Percentiles rank a stretch among this genome's conserved stretches.
Evolutionary conservation across 2,329 filamentous ascomycete species (phyloP).

Genomic region (Pseudogymnoascus sp.): DNA sequence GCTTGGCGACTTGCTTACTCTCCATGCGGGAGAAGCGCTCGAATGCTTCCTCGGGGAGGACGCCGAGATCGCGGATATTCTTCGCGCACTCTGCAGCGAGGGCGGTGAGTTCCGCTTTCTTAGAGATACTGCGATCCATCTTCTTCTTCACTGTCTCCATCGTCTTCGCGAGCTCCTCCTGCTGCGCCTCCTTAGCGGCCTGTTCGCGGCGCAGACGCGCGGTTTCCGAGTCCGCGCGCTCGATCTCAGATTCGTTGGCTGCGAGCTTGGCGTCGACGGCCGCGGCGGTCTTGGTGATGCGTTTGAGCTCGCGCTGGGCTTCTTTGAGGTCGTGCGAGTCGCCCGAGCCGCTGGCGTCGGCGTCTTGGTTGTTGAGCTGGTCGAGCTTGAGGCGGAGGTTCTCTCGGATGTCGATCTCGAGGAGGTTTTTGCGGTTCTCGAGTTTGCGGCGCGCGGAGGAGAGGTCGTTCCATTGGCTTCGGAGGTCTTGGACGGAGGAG

Average conservation of each 20-base stretch:
- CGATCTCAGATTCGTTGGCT: conserved; percentile 69
- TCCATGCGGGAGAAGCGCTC: conserved; percentile 82
- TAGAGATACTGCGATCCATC: conserved; percentile 87
- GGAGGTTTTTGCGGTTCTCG: conserved; percentile 70
- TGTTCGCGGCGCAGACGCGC: conserved; percentile 37
- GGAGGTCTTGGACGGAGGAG: conserved; percentile 62
- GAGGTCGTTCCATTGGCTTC: conserved; percentile 68
- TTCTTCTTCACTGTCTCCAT: conserved; percentile 83
- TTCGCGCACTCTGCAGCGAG: conserved; percentile 75
- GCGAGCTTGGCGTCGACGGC: conserved; percentile 61
- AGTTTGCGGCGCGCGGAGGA: conserved; percentile 68
- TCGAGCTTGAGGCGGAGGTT: conserved; percentile 83
- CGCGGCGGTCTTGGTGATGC: conserved; percentile 61
- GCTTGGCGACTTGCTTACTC: conserved; percentile 63
- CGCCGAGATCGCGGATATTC: conserved; percentile 87
- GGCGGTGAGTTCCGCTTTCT: conserved; percentile 70
- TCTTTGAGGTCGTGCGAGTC: conserved; percentile 65
- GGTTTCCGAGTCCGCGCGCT: conserved; percentile 39
- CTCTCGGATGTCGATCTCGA: conserved; percentile 83
- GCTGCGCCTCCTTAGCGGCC: conserved; percentile 59
- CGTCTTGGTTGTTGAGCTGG: conserved; percentile 69
- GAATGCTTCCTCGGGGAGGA: conserved; percentile 88
- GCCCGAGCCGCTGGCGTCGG: conserved; percentile 58
- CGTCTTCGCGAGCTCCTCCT: conserved; percentile 66
- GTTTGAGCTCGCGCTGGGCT: conserved; percentile 72